phyloP scores from a whole-genome alignment of 2,329 filamentous ascomycete species.

The Neopestalotiopsis rosae region DNA sequence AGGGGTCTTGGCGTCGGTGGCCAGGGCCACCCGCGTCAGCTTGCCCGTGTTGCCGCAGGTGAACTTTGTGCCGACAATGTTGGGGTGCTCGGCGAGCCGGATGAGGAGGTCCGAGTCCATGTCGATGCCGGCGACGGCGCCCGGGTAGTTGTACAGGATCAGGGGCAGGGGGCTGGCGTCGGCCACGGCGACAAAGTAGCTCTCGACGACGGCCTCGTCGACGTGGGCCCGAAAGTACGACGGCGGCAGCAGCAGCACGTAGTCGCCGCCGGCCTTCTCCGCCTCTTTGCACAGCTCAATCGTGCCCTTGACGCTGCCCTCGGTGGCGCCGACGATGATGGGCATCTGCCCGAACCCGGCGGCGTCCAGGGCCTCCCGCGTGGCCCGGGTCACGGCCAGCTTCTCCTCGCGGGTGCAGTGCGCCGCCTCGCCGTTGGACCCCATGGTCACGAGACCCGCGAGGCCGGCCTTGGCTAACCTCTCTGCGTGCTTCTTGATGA shows the following conservation, averaged over 20 bases:
- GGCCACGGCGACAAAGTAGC: slow-evolving; percentile 78
- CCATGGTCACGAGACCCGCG: slow-evolving; percentile 83
- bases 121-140: slow-evolving; percentile 84
- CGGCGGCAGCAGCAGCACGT: slow-evolving; percentile 78
- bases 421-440: slow-evolving; percentile 88
- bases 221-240: slow-evolving; percentile 83
- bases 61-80: slow-evolving; percentile 90
- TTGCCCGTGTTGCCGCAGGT: slow-evolving; percentile 92
- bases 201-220: slow-evolving; percentile 74
- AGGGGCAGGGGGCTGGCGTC: slow-evolving; percentile 78
- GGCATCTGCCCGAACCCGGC: slow-evolving; percentile 79
- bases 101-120: slow-evolving; percentile 90
- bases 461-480: slow-evolving; percentile 79
- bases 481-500: slow-evolving; percentile 80
- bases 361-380: slow-evolving; percentile 80
- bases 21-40: slow-evolving; percentile 79
- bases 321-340: slow-evolving; percentile 82
- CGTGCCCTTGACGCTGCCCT: slow-evolving; percentile 82
- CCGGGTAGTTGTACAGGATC: slow-evolving; percentile 90
- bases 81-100: slow-evolving; percentile 77
- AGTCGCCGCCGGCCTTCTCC: slow-evolving; percentile 75
- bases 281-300: slow-evolving; percentile 74
- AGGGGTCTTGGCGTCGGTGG: slow-evolving; percentile 73
- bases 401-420: slow-evolving; percentile 84
- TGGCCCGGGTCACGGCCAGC: slow-evolving; percentile 74